phyloP scores from a whole-genome alignment of 805 yeast species.

The Candida xyloterini region DNA sequence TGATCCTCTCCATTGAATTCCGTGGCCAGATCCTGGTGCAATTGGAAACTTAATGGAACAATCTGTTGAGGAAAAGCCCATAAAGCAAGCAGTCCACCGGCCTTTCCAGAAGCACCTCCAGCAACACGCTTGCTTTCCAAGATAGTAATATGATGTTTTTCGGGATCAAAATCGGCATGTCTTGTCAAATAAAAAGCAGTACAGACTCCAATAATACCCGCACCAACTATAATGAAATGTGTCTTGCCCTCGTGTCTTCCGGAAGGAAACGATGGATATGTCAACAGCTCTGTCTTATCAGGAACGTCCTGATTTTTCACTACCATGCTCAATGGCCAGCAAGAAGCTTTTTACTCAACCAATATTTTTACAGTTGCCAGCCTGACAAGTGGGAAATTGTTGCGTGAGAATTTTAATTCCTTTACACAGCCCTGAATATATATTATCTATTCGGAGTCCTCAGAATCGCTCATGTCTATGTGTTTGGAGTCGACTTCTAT shows the following conservation, averaged over 20 bases:
- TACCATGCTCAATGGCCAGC: slow-evolving; percentile 15
- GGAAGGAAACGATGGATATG: slow-evolving; percentile 41
- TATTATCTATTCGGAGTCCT: slow-evolving; percentile 15
- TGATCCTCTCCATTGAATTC: slow-evolving; percentile 76
- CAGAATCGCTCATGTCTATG: slow-evolving; percentile 15
- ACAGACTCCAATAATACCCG: slow-evolving; percentile 95
- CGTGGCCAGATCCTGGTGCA: slow-evolving; percentile 80
- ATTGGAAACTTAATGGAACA: slow-evolving; percentile 80
- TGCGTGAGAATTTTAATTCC: slow-evolving; percentile 17
- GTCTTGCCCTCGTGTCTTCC: slow-evolving; percentile 57
- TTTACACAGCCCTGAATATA: slow-evolving; percentile 5
- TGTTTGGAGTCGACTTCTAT: slow-evolving; percentile 33
- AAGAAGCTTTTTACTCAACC: slow-evolving; percentile 1
- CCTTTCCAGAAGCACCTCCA: slow-evolving; percentile 96
- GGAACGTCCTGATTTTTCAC: slow-evolving; percentile 21
- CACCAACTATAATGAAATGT: slow-evolving; percentile 85
- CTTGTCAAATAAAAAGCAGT: slow-evolving; percentile 84
- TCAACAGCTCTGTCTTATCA: slow-evolving; percentile 28
- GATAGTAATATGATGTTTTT: slow-evolving; percentile 75
- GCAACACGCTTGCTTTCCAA: slow-evolving; percentile 91
- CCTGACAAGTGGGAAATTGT: slow-evolving; percentile 4
- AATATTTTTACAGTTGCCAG: slow-evolving; percentile 2
- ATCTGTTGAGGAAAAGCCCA: slow-evolving; percentile 98
- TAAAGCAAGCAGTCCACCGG: slow-evolving; percentile 90
- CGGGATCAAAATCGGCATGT: slow-evolving; percentile 76